phyloP scores from a whole-genome alignment of 441 rosid species.

The Arabidopsis lyrata region DNA sequence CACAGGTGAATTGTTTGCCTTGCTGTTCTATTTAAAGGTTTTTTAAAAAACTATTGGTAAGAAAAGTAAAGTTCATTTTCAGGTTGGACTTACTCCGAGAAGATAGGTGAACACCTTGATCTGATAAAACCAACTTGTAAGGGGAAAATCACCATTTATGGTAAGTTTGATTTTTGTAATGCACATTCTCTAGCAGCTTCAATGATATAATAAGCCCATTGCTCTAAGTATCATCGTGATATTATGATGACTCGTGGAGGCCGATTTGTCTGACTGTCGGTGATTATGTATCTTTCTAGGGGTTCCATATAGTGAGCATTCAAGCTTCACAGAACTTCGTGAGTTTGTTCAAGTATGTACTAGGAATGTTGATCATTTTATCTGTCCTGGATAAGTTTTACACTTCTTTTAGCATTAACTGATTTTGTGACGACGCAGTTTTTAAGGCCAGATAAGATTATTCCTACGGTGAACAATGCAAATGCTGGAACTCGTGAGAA shows the following conservation, averaged over 20 bases:
- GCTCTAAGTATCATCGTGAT: background rate
- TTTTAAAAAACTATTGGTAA: background rate
- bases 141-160: slow-evolving; percentile 74
- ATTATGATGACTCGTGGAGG: background rate
- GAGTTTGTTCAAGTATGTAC: slow-evolving; percentile 75
- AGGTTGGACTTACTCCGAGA: slow-evolving; percentile 88
- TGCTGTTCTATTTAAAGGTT: background rate
- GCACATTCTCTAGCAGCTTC: slow-evolving; percentile 22
- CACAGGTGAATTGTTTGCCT: slow-evolving; percentile 55
- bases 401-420: slow-evolving; percentile 2
- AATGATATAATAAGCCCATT: slow-evolving; percentile 9
- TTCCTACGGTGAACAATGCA: slow-evolving; percentile 75
- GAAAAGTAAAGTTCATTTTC: slow-evolving; percentile 12
- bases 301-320: slow-evolving; percentile 89
- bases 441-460: slow-evolving; percentile 73
- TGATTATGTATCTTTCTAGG: slow-evolving; percentile 48
- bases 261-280: background rate
- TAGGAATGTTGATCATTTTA: slow-evolving; percentile 8
- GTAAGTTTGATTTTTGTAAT: slow-evolving; percentile 51
- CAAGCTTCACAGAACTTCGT: slow-evolving; percentile 79
- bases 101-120: slow-evolving; percentile 65
- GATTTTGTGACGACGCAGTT: slow-evolving; percentile 50
- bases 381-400: background rate
- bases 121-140: slow-evolving; percentile 65
- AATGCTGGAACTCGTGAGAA: slow-evolving; percentile 68